phyloP scores from a whole-genome alignment of 2,329 filamentous ascomycete genomes.

The Pseudogymnoascus sp. region DNA sequence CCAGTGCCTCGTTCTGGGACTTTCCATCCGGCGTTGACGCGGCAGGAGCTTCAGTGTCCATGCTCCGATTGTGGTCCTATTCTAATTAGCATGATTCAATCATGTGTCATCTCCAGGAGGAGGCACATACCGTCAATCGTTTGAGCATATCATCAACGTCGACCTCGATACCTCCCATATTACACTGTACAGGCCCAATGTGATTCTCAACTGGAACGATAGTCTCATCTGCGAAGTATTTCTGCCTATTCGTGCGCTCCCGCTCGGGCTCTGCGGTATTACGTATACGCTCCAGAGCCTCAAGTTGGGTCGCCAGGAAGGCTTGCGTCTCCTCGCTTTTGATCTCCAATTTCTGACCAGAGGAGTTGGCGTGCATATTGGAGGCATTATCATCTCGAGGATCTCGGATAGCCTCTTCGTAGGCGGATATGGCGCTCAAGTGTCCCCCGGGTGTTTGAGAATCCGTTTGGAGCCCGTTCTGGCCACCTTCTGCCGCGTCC shows the following conservation, averaged over 20 bases:
- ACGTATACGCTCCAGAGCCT: slow-evolving; percentile 59
- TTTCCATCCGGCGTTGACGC: slow-evolving; percentile 34
- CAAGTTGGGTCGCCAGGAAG: slow-evolving; percentile 68
- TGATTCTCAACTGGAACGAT: slow-evolving; percentile 50
- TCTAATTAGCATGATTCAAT: slow-evolving; percentile 10
- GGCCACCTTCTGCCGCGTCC: slow-evolving; percentile 24
- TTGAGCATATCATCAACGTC: slow-evolving; percentile 91
- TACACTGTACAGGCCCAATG: slow-evolving; percentile 92
- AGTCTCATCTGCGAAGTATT: slow-evolving; percentile 20
- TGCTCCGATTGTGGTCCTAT: slow-evolving; percentile 23
- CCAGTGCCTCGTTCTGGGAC: slow-evolving; percentile 50
- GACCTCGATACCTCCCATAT: slow-evolving; percentile 95
- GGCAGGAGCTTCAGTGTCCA: slow-evolving; percentile 27
- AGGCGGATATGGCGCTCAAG: slow-evolving; percentile 53
- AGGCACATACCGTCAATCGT: slow-evolving; percentile 60
- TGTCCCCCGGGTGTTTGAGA: slow-evolving; percentile 34
- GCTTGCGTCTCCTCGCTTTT: slow-evolving; percentile 66
- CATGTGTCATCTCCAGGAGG: not conserved
- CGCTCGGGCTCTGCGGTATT: slow-evolving; percentile 30
- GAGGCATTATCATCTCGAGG: slow-evolving; percentile 56
- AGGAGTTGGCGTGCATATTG: slow-evolving; percentile 36
- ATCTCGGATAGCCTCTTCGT: slow-evolving; percentile 72
- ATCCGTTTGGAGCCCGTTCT: slow-evolving; percentile 13
- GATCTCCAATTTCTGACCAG: slow-evolving; percentile 39
- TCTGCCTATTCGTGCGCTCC: not conserved